Evolutionary conservation across 2,329 filamentous ascomycete species (phyloP).

Genomic region (Colletotrichum scovillei): DNA sequence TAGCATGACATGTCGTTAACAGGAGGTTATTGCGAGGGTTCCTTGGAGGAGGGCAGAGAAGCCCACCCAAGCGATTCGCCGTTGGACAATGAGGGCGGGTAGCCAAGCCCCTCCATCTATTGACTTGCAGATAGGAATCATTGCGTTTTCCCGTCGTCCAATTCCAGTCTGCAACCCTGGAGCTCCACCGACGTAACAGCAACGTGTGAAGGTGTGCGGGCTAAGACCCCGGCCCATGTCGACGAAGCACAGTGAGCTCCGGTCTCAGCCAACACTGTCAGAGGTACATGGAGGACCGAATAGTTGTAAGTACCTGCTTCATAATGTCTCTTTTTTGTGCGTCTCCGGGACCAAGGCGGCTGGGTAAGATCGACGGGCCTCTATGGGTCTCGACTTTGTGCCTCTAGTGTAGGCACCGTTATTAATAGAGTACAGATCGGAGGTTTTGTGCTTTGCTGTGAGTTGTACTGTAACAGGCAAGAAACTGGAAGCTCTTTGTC

Average conservation of each 20-base stretch:
- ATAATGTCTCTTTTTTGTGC: constrained; percentile 4
- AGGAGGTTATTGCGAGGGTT: constrained; percentile 31
- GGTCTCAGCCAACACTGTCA: constrained; percentile 15
- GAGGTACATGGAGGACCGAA: constrained; percentile 18
- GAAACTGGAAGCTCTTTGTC: background rate
- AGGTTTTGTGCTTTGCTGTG: constrained; percentile 5
- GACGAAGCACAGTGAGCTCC: constrained; percentile 16
- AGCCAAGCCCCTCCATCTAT: constrained; percentile 33
- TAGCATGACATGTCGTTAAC: constrained; percentile 33
- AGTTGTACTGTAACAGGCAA: background rate
- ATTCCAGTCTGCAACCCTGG: constrained; percentile 19
- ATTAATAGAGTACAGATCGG: constrained; percentile 35
- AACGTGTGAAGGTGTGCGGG: constrained; percentile 33
- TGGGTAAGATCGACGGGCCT: constrained; percentile 22
- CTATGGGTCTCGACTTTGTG: constrained; percentile 30
- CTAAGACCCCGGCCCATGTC: constrained; percentile 14
- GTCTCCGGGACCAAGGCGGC: constrained; percentile 20
- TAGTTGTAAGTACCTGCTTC: constrained; percentile 1
- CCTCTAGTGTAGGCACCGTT: constrained; percentile 10
- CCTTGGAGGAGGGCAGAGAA: constrained; percentile 23
- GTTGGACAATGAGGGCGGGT: constrained; percentile 10
- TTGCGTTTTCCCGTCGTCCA: constrained; percentile 32
- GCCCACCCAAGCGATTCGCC: constrained; percentile 34
- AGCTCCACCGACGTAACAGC: constrained; percentile 37
- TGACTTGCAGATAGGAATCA: constrained; percentile 36